phyloP scores from a whole-genome alignment of 495 filamentous ascomycete genomes.

The Neurospora sp. region DNA sequence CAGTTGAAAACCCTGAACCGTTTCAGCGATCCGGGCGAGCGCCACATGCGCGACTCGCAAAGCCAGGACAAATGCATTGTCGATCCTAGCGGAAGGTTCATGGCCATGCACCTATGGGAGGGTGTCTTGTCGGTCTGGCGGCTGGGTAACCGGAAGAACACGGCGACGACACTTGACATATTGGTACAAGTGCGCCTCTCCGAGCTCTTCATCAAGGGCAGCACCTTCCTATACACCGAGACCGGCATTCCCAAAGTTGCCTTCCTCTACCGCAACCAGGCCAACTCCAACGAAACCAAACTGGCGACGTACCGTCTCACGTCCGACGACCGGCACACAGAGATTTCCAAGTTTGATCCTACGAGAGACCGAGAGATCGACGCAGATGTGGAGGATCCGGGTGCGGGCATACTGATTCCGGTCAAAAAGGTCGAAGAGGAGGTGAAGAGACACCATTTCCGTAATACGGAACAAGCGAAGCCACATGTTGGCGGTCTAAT shows the following conservation, averaged over 20 bases:
- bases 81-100: constrained; percentile 70
- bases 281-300: constrained; percentile 51
- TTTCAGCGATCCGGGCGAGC: constrained; percentile 60
- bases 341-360: constrained; percentile 36
- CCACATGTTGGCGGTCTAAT: constrained; percentile 58
- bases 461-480: constrained; percentile 36
- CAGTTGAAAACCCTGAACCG: constrained; percentile 59
- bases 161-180: constrained; percentile 47
- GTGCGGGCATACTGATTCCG: constrained; percentile 75
- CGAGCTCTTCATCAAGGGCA: constrained; percentile 78
- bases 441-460: constrained; percentile 40
- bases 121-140: constrained; percentile 70
- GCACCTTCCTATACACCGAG: constrained; percentile 66
- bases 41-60: constrained; percentile 67
- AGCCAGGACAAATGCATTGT: constrained; percentile 67
- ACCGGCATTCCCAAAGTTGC: constrained; percentile 70
- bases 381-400: constrained; percentile 55
- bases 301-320: constrained; percentile 47
- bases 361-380: constrained; percentile 37
- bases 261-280: constrained; percentile 68
- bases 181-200: constrained; percentile 66
- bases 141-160: constrained; percentile 44
- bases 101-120: constrained; percentile 83
- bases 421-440: constrained; percentile 48
- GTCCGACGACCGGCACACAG: constrained; percentile 36